phyloP scores from a whole-genome alignment of 306 rosid species.

The Castanea sativa region DNA sequence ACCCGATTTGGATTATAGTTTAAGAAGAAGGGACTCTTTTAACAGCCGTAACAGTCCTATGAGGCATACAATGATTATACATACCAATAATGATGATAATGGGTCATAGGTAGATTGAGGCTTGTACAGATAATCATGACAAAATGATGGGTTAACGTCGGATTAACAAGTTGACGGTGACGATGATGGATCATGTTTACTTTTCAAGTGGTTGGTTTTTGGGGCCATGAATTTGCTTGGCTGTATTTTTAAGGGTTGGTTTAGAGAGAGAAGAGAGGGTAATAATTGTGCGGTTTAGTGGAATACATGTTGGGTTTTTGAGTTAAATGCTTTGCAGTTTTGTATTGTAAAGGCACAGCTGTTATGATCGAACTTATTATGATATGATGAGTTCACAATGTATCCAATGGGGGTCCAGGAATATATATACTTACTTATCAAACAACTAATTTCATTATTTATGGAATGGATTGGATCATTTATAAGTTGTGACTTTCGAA shows the following conservation, averaged over 20 bases:
- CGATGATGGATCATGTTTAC: no score
- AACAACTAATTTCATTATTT: no score
- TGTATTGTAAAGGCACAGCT: no score
- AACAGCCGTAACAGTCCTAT: not conserved
- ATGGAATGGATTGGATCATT: no score
- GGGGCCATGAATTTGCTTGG: not conserved
- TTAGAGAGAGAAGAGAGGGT: not conserved
- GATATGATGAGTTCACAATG: no score
- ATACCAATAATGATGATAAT: not conserved
- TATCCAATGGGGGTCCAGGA: no score
- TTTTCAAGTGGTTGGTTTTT: not conserved
- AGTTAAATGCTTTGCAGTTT: not conserved
- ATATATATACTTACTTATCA: no score
- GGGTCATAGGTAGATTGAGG: not conserved
- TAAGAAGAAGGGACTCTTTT: not conserved
- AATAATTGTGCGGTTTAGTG: not conserved
- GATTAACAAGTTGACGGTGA: no score
- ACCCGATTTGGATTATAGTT: not conserved
- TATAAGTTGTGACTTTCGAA: no score
- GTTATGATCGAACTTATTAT: no score
- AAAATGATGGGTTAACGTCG: no score
- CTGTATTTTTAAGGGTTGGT: not conserved
- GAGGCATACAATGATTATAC: not conserved
- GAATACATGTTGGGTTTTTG: not conserved
- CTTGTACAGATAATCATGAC: no score